Conservation (phyloP, 2,329 filamentous ascomycete species). For the Penicillium polonicum region DNA sequence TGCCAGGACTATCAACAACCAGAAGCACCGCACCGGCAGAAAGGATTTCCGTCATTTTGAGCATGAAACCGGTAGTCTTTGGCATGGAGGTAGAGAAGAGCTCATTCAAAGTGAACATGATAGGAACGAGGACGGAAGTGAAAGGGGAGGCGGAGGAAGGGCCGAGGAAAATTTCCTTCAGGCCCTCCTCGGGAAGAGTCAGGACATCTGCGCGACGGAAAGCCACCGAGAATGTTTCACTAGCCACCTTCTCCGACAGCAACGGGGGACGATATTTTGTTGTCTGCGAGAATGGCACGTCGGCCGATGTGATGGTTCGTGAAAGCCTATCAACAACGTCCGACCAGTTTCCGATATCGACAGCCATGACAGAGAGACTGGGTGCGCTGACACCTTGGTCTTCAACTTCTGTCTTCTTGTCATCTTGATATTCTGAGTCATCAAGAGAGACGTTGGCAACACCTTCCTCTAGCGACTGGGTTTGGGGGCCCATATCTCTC, state of each 20-base stretch:
- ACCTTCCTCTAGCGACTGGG: constrained; percentile 9
- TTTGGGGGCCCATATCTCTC: constrained; percentile 35
- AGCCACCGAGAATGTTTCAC: constrained; percentile 28
- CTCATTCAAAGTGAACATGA: constrained; percentile 95
- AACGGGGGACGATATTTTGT: constrained; percentile 35
- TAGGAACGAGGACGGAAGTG: constrained; percentile 62
- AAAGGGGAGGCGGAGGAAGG: not conserved
- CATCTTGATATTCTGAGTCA: constrained; percentile 3
- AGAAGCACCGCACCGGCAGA: constrained; percentile 66
- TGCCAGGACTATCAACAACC: constrained; percentile 89
- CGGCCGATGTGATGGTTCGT: constrained; percentile 48
- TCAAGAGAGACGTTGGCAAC: constrained; percentile 20
- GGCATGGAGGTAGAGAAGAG: constrained; percentile 77
- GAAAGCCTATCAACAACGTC: constrained; percentile 61
- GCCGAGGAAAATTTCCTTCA: constrained; percentile 38
- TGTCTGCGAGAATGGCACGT: constrained; percentile 29
- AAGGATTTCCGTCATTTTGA: constrained; percentile 62
- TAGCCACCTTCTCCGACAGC: constrained; percentile 7
- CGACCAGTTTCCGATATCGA: constrained; percentile 82
- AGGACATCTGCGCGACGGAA: constrained; percentile 57
- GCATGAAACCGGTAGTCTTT: constrained; percentile 73
- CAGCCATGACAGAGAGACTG: constrained; percentile 56
- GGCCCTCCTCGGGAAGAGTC: constrained; percentile 34
- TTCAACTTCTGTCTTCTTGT: not conserved
- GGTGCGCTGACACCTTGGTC: not conserved